Percentiles rank a stretch among this genome's conserved stretches.
phyloP scores from a whole-genome alignment of 495 filamentous ascomycete species.

The Pseudomonodictys pantanalensis region DNA sequence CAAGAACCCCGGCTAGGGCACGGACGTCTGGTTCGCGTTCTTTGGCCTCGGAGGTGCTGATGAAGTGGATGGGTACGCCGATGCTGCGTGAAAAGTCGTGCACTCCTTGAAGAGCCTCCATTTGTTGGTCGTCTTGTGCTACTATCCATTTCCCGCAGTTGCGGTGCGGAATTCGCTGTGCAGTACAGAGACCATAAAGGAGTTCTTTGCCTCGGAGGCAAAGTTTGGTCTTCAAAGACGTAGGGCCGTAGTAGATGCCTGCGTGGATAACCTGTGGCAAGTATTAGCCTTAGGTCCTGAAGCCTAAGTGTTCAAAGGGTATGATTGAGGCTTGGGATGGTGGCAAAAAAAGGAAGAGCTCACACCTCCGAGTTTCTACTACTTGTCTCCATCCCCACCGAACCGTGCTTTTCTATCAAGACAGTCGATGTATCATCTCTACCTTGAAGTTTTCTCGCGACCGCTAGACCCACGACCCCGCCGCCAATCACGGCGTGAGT shows the following conservation, averaged over 20 bases:
- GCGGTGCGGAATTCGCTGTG: conserved; percentile 63
- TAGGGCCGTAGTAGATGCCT: conserved; percentile 83
- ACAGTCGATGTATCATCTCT: conserved; percentile 65
- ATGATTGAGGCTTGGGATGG: not conserved
- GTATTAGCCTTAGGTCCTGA: not conserved
- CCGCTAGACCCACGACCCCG: conserved; percentile 88
- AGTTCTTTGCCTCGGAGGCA: conserved; percentile 73
- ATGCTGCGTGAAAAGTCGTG: conserved; percentile 64
- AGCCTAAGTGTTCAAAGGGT: not conserved
- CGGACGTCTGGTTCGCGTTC: conserved; percentile 70
- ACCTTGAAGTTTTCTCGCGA: conserved; percentile 71
- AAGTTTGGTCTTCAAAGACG: conserved; percentile 75
- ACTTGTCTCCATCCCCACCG: conserved; percentile 84
- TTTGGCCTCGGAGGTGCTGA: conserved; percentile 58
- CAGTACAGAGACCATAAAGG: conserved; percentile 75
- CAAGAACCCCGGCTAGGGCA: conserved; percentile 68
- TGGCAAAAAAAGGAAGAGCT: not conserved
- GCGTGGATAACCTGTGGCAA: conserved; percentile 81
- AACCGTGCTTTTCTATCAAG: conserved; percentile 75
- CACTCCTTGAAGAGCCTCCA: conserved; percentile 60
- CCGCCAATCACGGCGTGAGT: conserved; percentile 87
- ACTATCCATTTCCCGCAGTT: conserved; percentile 93
- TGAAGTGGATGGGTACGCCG: conserved; percentile 69
- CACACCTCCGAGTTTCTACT: conserved; percentile 82
- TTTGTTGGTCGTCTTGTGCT: conserved; percentile 72